Percentiles rank a stretch among this genome's conserved stretches.
Evolutionary conservation across 805 yeast genomes (phyloP).

Genomic region (Candida succiphila): DNA sequence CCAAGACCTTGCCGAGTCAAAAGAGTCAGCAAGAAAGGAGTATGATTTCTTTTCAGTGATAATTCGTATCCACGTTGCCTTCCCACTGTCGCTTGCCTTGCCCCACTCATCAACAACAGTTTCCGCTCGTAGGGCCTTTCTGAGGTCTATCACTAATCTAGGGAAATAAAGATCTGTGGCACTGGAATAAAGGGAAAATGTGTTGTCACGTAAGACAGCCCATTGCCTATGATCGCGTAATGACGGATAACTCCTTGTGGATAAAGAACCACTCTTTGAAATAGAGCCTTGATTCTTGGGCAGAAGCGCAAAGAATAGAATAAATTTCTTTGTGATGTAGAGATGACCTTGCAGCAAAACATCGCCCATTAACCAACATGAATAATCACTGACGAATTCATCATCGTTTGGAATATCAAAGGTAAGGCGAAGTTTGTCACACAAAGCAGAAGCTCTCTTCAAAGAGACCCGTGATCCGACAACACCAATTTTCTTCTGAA

Average conservation of each 20-base stretch:
- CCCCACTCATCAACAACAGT: conserved; percentile 23
- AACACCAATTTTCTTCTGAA: conserved; percentile 17
- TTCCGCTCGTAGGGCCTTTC: conserved; percentile 53
- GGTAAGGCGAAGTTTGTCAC: conserved; percentile 23
- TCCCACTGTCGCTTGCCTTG: conserved; percentile 10
- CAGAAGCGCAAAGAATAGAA: conserved; percentile 70
- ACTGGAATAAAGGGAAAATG: conserved; percentile 56
- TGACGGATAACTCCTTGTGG: conserved; percentile 29
- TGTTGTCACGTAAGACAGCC: conserved; percentile 66
- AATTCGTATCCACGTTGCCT: conserved; percentile 44
- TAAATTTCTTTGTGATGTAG: conserved; percentile 52
- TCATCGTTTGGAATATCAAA: conserved; percentile 46
- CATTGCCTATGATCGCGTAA: conserved; percentile 48
- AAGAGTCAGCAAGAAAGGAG: conserved; percentile 64
- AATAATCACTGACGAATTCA: conserved; percentile 46
- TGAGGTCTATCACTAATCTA: conserved; percentile 58
- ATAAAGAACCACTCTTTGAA: conserved; percentile 40
- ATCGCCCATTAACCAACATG: conserved; percentile 75
- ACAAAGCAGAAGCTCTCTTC: conserved; percentile 25
- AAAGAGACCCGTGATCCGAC: conserved; percentile 5
- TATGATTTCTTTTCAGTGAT: conserved; percentile 48
- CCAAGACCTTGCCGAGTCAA: conserved; percentile 74
- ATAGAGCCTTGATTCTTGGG: conserved; percentile 44
- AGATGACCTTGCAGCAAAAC: conserved; percentile 82
- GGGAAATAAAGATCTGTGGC: conserved; percentile 87